phyloP scores from a whole-genome alignment of 148 eudicot genomes.

The Linanthus parryae region DNA sequence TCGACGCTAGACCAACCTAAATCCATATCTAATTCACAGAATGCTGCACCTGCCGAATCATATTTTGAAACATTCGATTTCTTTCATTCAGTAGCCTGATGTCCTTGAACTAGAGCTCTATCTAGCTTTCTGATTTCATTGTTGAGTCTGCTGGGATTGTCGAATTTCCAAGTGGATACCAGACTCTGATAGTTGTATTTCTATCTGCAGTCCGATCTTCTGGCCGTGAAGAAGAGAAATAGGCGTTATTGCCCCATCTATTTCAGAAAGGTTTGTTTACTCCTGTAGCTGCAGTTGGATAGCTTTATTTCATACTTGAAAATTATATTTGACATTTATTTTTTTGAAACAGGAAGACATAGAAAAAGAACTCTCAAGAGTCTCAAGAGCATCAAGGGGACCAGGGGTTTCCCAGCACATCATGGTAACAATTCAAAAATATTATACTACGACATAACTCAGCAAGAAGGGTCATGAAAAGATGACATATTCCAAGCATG shows the following conservation, averaged over 20 bases:
- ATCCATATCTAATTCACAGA: too few species aligned
- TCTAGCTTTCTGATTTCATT: too few species aligned
- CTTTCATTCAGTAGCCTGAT: too few species aligned
- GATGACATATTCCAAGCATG: not conserved
- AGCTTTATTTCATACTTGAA: conserved; percentile 9
- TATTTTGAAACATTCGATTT: too few species aligned
- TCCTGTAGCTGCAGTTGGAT: conserved; percentile 1
- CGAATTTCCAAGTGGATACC: not conserved
- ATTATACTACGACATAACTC: not conserved
- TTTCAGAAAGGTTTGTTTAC: conserved; percentile 63
- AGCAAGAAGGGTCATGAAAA: not conserved
- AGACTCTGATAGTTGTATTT: not conserved
- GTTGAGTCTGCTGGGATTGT: not conserved
- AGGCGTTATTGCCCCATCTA: conserved; percentile 79
- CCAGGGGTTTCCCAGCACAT: conserved; percentile 56
- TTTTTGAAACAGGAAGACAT: conserved; percentile 65
- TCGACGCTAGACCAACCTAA: too few species aligned
- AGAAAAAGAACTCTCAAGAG: conserved; percentile 63
- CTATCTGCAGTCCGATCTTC: conserved; percentile 63
- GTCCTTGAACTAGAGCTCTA: too few species aligned
- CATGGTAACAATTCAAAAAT: conserved; percentile 32
- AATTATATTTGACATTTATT: too few species aligned
- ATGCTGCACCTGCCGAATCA: too few species aligned
- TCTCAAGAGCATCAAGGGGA: conserved; percentile 49
- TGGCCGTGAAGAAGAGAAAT: conserved; percentile 70